Evolutionary conservation across 768 basidiomycete species (phyloP), one percentile per base, ranked within the genome.

Genomic region (Termitomyces sp.): DNA sequence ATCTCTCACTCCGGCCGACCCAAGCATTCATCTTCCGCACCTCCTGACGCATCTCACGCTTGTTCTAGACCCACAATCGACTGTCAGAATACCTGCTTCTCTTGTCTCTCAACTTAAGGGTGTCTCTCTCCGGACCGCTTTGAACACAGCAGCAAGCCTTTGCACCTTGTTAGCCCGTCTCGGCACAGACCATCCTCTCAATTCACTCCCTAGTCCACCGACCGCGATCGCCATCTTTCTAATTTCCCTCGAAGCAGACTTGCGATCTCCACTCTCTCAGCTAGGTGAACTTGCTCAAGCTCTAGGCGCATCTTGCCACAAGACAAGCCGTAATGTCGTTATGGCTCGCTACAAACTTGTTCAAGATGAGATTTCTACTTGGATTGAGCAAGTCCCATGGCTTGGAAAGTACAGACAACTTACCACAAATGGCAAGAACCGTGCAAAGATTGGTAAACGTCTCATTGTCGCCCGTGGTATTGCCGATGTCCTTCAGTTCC

Each of bases 351-450:
- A 93, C 72, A 87, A 84, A 68, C 63, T 75, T 40, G 69, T 90
- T 32, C 85, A 85, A 66, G 84, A 88, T 64, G 71, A 81, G 57
- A 71, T 91, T 35, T 79, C 79, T 38, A 72, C 77, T 57, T 84
- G 83, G 78, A 81, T 85, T 30, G 75, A 79, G 51, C 79, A 82
- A n/a, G 77, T 93, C 3, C 88, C 89, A 5, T 93, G 91, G 91
- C 74, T 91, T 12, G 79, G 84, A 61, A 79, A 82, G 49, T 85
- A 85, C 61, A 70, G 75, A 50, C 70, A 61, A 35, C 23, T 32
- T 23, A 47, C 36, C 16, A 23, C 32, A 70, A 79, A 72, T 62
- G 57, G 60, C 3, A 71, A 73, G 48, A 82, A 86, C 0, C 79
- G 85, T 12, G 81, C 86, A 16, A 87, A 84, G 66, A 72, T 82